Percentiles rank a stretch among this genome's conserved stretches.
These are phyloP conservation scores for Crithidia thermophila DNA, from an alignment of 208 protist species.

Conservation along the genomic window DNA sequence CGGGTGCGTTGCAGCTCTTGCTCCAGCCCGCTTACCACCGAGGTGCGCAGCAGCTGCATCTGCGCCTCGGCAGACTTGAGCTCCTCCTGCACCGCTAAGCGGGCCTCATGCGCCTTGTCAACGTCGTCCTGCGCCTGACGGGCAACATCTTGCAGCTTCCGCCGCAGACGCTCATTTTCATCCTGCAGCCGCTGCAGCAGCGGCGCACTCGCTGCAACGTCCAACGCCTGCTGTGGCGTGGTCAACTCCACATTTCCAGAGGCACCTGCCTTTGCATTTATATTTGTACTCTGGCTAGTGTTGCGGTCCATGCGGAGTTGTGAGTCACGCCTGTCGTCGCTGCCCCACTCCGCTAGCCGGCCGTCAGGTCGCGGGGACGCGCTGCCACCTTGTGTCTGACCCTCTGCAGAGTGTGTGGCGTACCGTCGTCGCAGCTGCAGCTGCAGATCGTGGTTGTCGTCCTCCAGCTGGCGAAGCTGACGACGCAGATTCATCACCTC, in stretches of 20 bases:
- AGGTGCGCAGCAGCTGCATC: conserved; percentile 24
- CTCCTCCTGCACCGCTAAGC: conserved; percentile 23
- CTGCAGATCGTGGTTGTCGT: conserved; percentile 22
- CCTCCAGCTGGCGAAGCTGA: conserved; percentile 22
- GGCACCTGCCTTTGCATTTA: not conserved
- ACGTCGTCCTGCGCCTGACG: conserved; percentile 34
- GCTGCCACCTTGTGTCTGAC: too few species aligned
- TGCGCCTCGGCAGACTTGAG: conserved; percentile 21
- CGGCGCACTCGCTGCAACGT: not conserved
- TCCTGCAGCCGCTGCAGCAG: conserved; percentile 16
- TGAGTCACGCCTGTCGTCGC: too few species aligned
- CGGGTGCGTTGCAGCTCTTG: conserved; percentile 8
- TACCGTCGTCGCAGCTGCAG: conserved; percentile 13
- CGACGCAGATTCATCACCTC: conserved; percentile 17
- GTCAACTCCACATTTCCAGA: too few species aligned
- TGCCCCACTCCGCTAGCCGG: too few species aligned
- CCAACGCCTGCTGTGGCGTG: too few species aligned
- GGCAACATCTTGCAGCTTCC: conserved; percentile 25
- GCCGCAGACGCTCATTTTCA: conserved; percentile 27
- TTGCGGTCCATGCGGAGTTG: not conserved
- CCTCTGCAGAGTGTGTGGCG: too few species aligned
- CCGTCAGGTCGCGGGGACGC: too few species aligned
- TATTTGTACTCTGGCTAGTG: not conserved
- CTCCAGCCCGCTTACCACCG: conserved; percentile 24
- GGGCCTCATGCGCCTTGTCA: conserved; percentile 30